These are phyloP conservation scores for Diversispora eburnea DNA, from an alignment of 192 early-diverging fungal species.

Conservation along the genomic window DNA sequence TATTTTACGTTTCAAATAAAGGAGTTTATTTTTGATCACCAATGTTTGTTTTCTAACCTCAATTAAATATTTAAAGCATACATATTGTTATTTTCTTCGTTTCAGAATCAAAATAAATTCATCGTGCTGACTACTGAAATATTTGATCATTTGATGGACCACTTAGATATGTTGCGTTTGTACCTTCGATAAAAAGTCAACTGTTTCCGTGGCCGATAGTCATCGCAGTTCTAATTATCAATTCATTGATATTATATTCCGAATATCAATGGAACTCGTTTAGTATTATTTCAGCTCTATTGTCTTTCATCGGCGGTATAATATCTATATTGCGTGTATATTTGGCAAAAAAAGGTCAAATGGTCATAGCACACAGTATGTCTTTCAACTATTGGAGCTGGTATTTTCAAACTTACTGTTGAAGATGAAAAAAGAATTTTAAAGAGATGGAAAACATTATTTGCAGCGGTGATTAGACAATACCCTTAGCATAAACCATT, in stretches of 20 bases:
- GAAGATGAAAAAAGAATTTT: conserved; percentile 15
- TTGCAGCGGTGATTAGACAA: background rate
- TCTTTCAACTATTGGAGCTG: conserved; percentile 5
- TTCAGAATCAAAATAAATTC: too few species aligned
- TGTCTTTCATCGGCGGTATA: background rate
- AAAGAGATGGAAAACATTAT: conserved; percentile 18
- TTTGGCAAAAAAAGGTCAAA: background rate
- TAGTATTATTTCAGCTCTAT: conserved; percentile 1
- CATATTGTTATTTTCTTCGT: too few species aligned
- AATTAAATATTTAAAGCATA: too few species aligned
- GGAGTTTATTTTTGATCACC: too few species aligned
- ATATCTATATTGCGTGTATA: conserved; percentile 7
- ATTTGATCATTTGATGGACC: too few species aligned
- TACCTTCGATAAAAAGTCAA: conserved; percentile 15
- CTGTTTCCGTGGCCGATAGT: conserved; percentile 5
- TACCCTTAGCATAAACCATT: background rate
- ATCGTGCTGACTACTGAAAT: too few species aligned
- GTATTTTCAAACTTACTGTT: conserved; percentile 14
- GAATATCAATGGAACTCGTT: conserved; percentile 3
- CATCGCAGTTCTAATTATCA: background rate
- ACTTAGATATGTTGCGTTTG: background rate
- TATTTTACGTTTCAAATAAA: too few species aligned
- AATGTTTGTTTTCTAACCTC: too few species aligned
- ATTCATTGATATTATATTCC: conserved; percentile 5
- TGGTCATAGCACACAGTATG: conserved; percentile 1